These are phyloP conservation scores for Pharnaceum exiguum DNA, from an alignment of 148 eudicot genomes.

Conservation along the genomic window DNA sequence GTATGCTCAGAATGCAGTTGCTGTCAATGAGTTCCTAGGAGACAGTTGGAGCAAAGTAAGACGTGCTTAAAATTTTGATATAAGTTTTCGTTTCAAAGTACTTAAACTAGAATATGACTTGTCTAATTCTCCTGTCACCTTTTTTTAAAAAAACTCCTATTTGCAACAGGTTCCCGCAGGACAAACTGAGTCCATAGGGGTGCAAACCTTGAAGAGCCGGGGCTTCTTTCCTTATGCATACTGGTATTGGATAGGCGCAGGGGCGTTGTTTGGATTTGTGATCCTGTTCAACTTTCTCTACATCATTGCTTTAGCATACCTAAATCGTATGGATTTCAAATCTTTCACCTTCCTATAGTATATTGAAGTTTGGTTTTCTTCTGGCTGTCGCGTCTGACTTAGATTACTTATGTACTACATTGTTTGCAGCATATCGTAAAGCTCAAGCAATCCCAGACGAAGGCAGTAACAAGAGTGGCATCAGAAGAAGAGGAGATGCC, in stretches of 20 bases:
- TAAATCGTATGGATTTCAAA: slow-evolving; percentile 37
- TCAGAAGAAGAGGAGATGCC: slow-evolving; percentile 6
- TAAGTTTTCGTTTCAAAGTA: too few relatives aligned
- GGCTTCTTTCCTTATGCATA: slow-evolving; percentile 40
- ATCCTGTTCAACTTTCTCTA: slow-evolving; percentile 36
- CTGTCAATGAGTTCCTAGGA: slow-evolving; percentile 91
- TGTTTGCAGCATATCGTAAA: slow-evolving; percentile 44
- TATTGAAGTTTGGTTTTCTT: too few relatives aligned
- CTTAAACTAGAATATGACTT: too few relatives aligned
- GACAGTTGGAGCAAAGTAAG: slow-evolving; percentile 92
- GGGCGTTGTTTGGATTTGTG: slow-evolving; percentile 45
- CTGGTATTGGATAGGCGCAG: slow-evolving; percentile 69
- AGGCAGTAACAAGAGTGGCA: slow-evolving; percentile 14
- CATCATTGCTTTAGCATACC: slow-evolving; percentile 40
- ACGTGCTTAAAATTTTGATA: too few relatives aligned
- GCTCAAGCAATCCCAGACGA: slow-evolving; percentile 49
- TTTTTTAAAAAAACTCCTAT: too few relatives aligned
- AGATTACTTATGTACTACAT: too few relatives aligned
- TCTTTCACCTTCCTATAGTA: background rate
- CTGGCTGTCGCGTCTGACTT: too few relatives aligned
- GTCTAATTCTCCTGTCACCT: too few relatives aligned
- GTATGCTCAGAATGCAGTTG: slow-evolving; percentile 99
- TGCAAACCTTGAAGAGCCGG: slow-evolving; percentile 15
- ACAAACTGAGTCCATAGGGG: slow-evolving; percentile 32
- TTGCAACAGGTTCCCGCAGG: slow-evolving; percentile 26